These are phyloP conservation scores for Eimeria maxima DNA, from an alignment of 169 alveolate genomes.

Conservation along the genomic window DNA sequence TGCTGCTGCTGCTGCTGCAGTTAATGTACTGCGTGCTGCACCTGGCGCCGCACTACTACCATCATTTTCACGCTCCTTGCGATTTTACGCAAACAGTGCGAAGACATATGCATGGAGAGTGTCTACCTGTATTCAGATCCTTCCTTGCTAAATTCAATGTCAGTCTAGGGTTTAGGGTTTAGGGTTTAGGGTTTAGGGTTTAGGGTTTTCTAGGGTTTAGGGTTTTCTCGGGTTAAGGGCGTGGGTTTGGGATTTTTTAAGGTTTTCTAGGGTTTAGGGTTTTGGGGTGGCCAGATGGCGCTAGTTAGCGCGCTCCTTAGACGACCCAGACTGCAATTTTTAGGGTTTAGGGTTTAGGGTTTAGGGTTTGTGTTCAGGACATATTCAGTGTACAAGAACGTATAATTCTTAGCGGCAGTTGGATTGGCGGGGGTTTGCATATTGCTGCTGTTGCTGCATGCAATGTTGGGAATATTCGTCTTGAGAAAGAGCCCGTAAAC, in stretches of 20 bases:
- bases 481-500: slow-evolving; percentile 83
- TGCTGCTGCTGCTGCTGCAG: slow-evolving; percentile 20
- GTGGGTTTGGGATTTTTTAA: too few relatives aligned
- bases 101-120: slow-evolving; percentile 93
- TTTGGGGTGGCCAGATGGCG: too few relatives aligned
- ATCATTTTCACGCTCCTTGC: slow-evolving; percentile 94
- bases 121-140: slow-evolving; percentile 87
- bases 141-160: slow-evolving; percentile 86
- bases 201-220: neutral
- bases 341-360: too few relatives aligned
- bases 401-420: slow-evolving; percentile 91
- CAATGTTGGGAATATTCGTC: slow-evolving; percentile 93
- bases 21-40: slow-evolving; percentile 87
- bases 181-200: slow-evolving; percentile 49
- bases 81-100: slow-evolving; percentile 87
- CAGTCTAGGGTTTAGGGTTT: slow-evolving; percentile 48
- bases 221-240: neutral
- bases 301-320: too few relatives aligned
- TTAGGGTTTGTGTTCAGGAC: slow-evolving; percentile 77
- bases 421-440: slow-evolving; percentile 91
- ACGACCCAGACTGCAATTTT: too few relatives aligned
- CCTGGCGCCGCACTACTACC: slow-evolving; percentile 95
- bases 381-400: slow-evolving; percentile 94
- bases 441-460: slow-evolving; percentile 94
- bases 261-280: neutral